Evolutionary conservation across 352 stramenopile genomes (phyloP).

Genomic region (Pythium coloratum): DNA sequence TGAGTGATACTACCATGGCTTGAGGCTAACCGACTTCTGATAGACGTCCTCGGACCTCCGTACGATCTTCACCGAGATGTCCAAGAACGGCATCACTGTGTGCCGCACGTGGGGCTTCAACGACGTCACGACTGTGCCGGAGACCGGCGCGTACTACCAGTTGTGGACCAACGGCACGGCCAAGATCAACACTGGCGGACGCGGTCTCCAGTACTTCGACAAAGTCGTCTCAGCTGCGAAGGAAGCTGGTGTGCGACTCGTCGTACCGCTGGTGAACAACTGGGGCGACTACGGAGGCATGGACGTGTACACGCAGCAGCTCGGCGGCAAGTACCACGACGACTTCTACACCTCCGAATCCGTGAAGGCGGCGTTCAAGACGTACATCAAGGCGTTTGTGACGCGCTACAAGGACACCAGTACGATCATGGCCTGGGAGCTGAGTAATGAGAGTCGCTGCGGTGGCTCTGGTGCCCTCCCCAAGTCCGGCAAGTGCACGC

Average conservation of each 20-base stretch:
- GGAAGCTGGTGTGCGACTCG: neutral
- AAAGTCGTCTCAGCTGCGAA: neutral
- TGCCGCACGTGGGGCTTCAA: neutral
- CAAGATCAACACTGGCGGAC: neutral
- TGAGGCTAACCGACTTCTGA: neutral
- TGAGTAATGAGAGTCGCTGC: neutral
- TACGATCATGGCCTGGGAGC: neutral
- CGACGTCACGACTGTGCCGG: neutral
- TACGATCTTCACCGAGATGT: neutral
- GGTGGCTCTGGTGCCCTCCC: neutral
- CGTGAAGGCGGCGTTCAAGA: neutral
- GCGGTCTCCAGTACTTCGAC: neutral
- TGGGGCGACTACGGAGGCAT: neutral
- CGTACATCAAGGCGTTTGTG: neutral
- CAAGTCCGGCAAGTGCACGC: neutral
- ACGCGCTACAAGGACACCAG: neutral
- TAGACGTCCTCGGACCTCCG: neutral
- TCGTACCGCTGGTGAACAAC: neutral
- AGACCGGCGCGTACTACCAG: neutral
- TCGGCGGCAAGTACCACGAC: neutral
- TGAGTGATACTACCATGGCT: neutral
- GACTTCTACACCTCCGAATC: neutral
- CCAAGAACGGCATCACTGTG: slow-evolving; percentile 2
- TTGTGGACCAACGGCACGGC: neutral
- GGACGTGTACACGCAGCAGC: slow-evolving; percentile 1